These are phyloP conservation scores for Eucalyptus dawsonii DNA, from an alignment of 345 rosid genomes.

Conservation along the genomic window DNA sequence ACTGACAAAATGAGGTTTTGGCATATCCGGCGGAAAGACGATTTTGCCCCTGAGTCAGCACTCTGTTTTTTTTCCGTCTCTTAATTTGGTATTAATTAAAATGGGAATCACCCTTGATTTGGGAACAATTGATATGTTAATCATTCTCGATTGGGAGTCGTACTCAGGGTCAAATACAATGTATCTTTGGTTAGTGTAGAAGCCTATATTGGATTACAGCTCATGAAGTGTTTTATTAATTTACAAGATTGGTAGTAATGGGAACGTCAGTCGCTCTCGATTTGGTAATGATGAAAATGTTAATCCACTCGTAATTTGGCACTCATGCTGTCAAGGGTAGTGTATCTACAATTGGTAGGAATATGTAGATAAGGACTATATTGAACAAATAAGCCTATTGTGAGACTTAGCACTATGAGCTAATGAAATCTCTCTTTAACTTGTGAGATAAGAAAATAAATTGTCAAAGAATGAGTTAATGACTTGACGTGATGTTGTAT, in stretches of 20 bases:
- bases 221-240: neutral
- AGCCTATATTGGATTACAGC: neutral
- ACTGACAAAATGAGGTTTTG: neutral
- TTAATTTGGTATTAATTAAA: neutral
- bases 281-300: neutral
- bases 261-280: rapidly evolving
- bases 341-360: neutral
- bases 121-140: neutral
- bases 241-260: neutral
- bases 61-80: neutral
- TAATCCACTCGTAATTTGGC: neutral
- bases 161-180: neutral
- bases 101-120: neutral
- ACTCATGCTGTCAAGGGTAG: neutral
- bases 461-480: neutral
- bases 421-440: neutral
- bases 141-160: rapidly evolving
- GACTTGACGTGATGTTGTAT: neutral
- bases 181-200: neutral
- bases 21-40: neutral
- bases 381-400: neutral
- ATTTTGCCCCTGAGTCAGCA: neutral
- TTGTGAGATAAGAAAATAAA: neutral
- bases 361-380: neutral
- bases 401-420: neutral